These are phyloP conservation scores for Fusarium brevicatenulatum DNA, from an alignment of 2,329 filamentous ascomycete species.

Conservation along the genomic window DNA sequence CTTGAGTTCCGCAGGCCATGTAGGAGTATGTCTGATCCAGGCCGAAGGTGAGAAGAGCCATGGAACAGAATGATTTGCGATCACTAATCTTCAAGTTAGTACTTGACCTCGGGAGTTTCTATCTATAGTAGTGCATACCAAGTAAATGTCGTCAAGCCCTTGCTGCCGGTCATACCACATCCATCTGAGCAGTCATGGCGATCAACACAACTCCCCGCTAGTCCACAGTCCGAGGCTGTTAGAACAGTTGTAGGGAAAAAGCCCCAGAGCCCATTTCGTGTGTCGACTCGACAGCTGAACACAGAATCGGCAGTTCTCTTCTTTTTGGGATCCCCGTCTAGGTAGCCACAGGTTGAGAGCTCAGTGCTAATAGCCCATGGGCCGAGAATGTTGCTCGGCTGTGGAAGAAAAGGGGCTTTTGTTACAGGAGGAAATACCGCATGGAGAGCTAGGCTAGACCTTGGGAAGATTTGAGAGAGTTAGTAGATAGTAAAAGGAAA, in stretches of 20 bases:
- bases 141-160: conserved; percentile 47
- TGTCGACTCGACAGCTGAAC: conserved; percentile 51
- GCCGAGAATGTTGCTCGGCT: not conserved
- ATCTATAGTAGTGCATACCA: conserved; percentile 44
- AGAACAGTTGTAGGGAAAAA: conserved; percentile 52
- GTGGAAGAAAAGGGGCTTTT: not conserved
- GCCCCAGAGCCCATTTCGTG: conserved; percentile 50
- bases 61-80: conserved; percentile 46
- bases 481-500: not conserved
- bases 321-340: conserved; percentile 45
- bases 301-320: conserved; percentile 48
- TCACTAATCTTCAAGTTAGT: not conserved
- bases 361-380: conserved; percentile 27
- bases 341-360: conserved; percentile 47
- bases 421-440: not conserved
- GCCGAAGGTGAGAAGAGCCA: conserved; percentile 48
- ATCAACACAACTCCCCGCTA: conserved; percentile 52
- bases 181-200: conserved; percentile 44
- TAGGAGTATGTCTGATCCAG: conserved; percentile 51
- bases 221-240: conserved; percentile 50
- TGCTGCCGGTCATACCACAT: conserved; percentile 44
- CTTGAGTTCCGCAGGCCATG: conserved; percentile 49
- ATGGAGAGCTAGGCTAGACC: not conserved
- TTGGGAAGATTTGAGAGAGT: not conserved
- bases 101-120: accelerated